Percentiles rank a stretch among this genome's conserved stretches.
phyloP scores from a whole-genome alignment of 306 rosid species.

The Dalbergia cultrata region DNA sequence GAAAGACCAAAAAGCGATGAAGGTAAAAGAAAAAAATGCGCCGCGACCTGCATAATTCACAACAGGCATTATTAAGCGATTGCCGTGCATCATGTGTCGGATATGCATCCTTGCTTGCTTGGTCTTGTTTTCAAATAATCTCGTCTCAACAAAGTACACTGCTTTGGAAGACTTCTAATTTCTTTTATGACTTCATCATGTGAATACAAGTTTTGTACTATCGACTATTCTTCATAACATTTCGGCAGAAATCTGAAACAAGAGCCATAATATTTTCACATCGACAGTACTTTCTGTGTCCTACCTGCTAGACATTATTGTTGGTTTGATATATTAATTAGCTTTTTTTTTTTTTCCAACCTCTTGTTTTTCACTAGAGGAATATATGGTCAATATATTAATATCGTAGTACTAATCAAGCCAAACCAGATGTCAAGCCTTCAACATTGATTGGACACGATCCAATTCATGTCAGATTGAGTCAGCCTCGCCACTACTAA shows the following conservation, averaged over 20 bases:
- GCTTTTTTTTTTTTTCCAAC: neutral
- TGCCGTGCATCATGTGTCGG: neutral
- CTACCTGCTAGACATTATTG: constrained; percentile 29
- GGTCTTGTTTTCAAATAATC: constrained; percentile 30
- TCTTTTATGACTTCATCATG: constrained; percentile 15
- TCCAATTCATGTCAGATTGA: neutral
- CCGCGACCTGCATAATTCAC: constrained; percentile 3
- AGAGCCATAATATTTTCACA: constrained; percentile 27
- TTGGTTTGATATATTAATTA: neutral
- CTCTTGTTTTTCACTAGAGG: neutral
- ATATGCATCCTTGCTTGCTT: neutral
- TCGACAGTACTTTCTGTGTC: constrained; percentile 43
- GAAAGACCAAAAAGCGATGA: constrained; percentile 21
- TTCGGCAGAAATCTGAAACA: constrained; percentile 29
- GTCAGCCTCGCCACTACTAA: neutral
- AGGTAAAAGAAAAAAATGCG: neutral
- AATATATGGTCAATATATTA: neutral
- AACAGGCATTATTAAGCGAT: neutral
- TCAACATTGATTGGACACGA: neutral
- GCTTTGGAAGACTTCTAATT: neutral
- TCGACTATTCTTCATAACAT: constrained; percentile 11
- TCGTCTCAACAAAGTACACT: constrained; percentile 21
- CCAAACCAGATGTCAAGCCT: neutral
- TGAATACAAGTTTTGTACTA: constrained; percentile 45
- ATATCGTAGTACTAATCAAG: neutral